Conservation (phyloP, 192 early-diverging fungal species). For the Coemansia sp. region DNA sequence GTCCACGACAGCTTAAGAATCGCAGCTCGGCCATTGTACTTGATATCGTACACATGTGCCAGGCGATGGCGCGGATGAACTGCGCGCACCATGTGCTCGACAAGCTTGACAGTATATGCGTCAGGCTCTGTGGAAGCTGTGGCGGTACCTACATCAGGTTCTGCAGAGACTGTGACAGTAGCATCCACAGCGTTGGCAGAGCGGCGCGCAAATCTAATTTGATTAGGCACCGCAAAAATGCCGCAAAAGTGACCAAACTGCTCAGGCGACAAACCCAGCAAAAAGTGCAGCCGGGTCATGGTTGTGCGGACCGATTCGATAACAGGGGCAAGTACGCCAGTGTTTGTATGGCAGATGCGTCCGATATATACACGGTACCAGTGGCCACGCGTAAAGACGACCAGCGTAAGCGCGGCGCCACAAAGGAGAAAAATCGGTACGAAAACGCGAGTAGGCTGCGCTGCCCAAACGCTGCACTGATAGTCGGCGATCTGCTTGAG, state of each 20-base stretch:
- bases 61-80: neutral
- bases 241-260: conserved; percentile 3
- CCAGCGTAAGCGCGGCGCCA: neutral
- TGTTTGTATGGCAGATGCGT: neutral
- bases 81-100: neutral
- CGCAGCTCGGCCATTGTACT: neutral
- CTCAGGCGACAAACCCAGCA: neutral
- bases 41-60: neutral
- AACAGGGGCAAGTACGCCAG: neutral
- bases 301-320: neutral
- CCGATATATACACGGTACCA: conserved; percentile 8
- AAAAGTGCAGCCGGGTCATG: neutral
- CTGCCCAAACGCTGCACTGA: conserved; percentile 1
- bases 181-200: neutral
- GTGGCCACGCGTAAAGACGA: conserved; percentile 22
- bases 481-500: conserved; percentile 41
- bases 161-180: too few species aligned
- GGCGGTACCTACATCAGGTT: conserved; percentile 3
- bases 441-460: conserved; percentile 16
- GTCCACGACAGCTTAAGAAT: conserved; percentile 13
- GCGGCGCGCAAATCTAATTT: neutral
- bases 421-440: conserved; percentile 12
- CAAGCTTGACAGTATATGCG: neutral
- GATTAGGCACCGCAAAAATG: neutral
- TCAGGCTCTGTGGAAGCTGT: too few species aligned